Evolutionary conservation across 2,329 filamentous ascomycete genomes (phyloP), one percentile per base, ranked within the genome.

Genomic region (Aspergillus clavatus): DNA sequence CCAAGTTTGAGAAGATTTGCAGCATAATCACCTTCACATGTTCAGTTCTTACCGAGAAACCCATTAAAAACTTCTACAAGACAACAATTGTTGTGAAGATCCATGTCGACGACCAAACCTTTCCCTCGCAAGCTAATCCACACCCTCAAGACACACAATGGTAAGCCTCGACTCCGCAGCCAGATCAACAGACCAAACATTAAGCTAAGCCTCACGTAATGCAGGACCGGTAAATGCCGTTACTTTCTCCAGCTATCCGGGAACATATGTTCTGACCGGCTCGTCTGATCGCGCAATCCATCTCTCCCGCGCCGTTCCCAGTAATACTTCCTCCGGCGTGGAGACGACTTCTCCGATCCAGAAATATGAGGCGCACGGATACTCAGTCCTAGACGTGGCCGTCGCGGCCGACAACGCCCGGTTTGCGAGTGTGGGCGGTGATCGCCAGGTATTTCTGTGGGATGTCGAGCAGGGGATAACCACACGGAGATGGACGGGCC

Each of bases 391-490:
- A 48, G 86, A 87, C 54, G 76, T 98, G 29, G 76, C 80, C 42
- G 85, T 96, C 40, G 66, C 73, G 14, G 62, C 73, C 19, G 84
- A 89, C 71, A 98, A 98, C 68, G 80, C 88, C 54, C 82, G 82
- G 35, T 96, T 98, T 66, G 84, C 83, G 7, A 90, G 84, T n/a
- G 80, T 82, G 1, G 93, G 93, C 55, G 93, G 93, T 47, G 93
- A 98, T 72, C 87, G 91, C 57, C 78, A 80, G 50, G 89, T 95
- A 0, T 96, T 96, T 63, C 76, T 96, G 4, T 97, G 93, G 93
- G 93, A 98, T 68, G 93, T 97, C 0, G 77, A 84, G 38, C 86
- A 83, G 2, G 89, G 86, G 14, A 77, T 80, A 56, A 95, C 91
- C 3, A 72, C 86, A 21, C 79, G 87, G 18, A 79, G 93, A 22